Conservation (phyloP, 106 monocot species). For the Dendrobium officinale region DNA sequence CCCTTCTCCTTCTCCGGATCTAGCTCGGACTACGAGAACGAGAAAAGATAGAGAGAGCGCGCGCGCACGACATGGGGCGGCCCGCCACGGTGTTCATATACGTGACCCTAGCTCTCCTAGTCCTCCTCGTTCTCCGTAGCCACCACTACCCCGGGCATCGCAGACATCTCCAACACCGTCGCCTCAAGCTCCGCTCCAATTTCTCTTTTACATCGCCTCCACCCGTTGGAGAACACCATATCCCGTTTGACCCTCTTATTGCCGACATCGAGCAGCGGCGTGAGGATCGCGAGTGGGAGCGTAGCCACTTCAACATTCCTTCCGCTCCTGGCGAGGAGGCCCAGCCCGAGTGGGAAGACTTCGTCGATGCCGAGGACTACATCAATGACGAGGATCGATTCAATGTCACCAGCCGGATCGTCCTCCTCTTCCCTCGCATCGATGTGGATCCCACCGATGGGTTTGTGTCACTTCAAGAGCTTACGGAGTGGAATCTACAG, state of each 20-base stretch:
- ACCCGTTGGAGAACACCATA: slow-evolving; percentile 1
- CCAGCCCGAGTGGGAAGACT: slow-evolving; percentile 90
- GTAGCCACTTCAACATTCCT: slow-evolving; percentile 34
- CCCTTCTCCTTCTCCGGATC: not conserved
- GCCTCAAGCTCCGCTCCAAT: slow-evolving; percentile 44
- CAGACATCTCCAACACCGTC: slow-evolving; percentile 31
- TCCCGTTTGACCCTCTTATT: slow-evolving; percentile 80
- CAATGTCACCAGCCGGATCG: slow-evolving; percentile 64
- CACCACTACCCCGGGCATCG: slow-evolving; percentile 16
- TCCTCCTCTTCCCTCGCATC: slow-evolving; percentile 67
- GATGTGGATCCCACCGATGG: slow-evolving; percentile 59
- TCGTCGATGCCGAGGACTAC: slow-evolving; percentile 81
- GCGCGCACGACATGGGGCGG: slow-evolving; percentile 15
- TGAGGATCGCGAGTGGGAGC: slow-evolving; percentile 75
- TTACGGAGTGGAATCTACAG: slow-evolving; percentile 66
- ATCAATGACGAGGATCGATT: slow-evolving; percentile 79
- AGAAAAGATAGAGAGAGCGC: not conserved
- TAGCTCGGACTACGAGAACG: not conserved
- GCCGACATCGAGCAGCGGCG: slow-evolving; percentile 50
- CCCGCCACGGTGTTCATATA: slow-evolving; percentile 22
- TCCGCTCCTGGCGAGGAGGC: slow-evolving; percentile 54
- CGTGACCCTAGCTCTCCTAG: slow-evolving; percentile 27
- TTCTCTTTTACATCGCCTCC: slow-evolving; percentile 10
- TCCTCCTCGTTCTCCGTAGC: slow-evolving; percentile 32
- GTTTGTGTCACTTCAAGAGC: slow-evolving; percentile 50